These are phyloP conservation scores for Cladosporium sp. DNA, from an alignment of 2,329 filamentous ascomycete genomes.

Conservation along the genomic window DNA sequence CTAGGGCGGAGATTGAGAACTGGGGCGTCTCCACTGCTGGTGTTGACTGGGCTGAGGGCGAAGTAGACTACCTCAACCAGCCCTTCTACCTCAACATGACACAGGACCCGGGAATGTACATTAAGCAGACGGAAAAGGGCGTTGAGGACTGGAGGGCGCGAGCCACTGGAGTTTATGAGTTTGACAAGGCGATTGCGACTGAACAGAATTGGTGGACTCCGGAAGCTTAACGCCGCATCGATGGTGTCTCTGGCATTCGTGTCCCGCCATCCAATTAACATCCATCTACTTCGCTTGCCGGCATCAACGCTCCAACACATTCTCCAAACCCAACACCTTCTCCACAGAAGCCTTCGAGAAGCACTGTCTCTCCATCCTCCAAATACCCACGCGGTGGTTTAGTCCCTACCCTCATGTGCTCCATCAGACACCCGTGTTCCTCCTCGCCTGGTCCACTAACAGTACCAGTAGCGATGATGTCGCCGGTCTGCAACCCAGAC, in stretches of 20 bases:
- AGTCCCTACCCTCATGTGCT: conserved; percentile 34
- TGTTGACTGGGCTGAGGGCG: conserved; percentile 34
- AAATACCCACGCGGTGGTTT: conserved; percentile 32
- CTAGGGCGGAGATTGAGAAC: conserved; percentile 26
- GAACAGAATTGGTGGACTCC: conserved; percentile 14
- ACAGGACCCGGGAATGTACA: conserved; percentile 15
- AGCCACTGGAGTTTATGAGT: conserved; percentile 11
- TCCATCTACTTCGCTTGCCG: conserved; percentile 16
- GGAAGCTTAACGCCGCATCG: background rate
- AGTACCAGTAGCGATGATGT: conserved; percentile 38
- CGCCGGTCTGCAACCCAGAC: conserved; percentile 36
- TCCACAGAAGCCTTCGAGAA: conserved; percentile 32
- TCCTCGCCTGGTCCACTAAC: conserved; percentile 32
- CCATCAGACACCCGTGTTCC: conserved; percentile 37
- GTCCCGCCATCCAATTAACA: background rate
- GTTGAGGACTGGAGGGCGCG: conserved; percentile 14
- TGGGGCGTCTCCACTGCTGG: conserved; percentile 29
- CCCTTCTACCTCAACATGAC: conserved; percentile 16
- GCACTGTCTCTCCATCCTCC: conserved; percentile 36
- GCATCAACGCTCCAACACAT: conserved; percentile 32
- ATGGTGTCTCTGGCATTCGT: no score
- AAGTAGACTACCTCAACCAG: conserved; percentile 33
- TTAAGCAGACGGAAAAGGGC: conserved; percentile 12
- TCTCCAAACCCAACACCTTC: conserved; percentile 37
- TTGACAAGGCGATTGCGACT: conserved; percentile 10